A percentile compares a stretch with the other conserved stretches of the same genome.
These are phyloP conservation scores for Leccinum colubrinum DNA, from an alignment of 1,284 basidiomycete genomes.

Conservation along the genomic window DNA sequence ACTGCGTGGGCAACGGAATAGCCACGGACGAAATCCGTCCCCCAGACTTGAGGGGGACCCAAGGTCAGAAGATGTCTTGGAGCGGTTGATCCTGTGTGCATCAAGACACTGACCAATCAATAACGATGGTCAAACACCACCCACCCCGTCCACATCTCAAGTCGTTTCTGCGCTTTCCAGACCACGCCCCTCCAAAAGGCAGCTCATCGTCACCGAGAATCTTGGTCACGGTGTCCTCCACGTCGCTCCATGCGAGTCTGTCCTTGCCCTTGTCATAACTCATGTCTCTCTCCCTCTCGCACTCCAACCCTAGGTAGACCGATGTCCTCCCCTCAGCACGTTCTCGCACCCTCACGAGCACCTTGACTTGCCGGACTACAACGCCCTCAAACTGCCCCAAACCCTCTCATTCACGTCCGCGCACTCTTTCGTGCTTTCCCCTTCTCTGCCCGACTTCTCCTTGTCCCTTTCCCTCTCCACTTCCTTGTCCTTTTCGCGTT, in stretches of 20 bases:
- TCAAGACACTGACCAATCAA: conserved; percentile 8
- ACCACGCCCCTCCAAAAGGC: conserved; percentile 48
- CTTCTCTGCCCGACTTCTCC: conserved; percentile 35
- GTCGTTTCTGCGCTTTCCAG: conserved; percentile 63
- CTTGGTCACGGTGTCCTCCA: conserved; percentile 30
- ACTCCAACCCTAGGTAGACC: conserved; percentile 11
- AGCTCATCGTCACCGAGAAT: conserved; percentile 31
- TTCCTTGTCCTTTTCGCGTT: conserved; percentile 29
- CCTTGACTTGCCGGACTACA: conserved; percentile 34
- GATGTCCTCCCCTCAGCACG: conserved; percentile 25
- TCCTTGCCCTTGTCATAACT: conserved; percentile 23
- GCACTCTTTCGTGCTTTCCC: conserved; percentile 33
- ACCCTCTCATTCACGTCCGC: conserved; percentile 36
- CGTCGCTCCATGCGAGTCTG: conserved; percentile 31
- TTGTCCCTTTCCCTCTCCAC: conserved; percentile 32
- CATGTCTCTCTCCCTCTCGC: conserved; percentile 20
- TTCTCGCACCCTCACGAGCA: conserved; percentile 31
- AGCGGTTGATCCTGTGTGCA: conserved; percentile 31
- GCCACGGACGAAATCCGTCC: conserved; percentile 27
- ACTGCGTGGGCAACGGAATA: conserved; percentile 35
- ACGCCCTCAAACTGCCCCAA: conserved; percentile 33
- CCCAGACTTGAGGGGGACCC: conserved; percentile 20
- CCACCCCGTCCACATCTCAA: conserved; percentile 70
- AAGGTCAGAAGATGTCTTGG: conserved; percentile 31
- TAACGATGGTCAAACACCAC: conserved; percentile 25